Conservation (phyloP, 768 basidiomycete genomes). For the Tephrocybe sp. region DNA sequence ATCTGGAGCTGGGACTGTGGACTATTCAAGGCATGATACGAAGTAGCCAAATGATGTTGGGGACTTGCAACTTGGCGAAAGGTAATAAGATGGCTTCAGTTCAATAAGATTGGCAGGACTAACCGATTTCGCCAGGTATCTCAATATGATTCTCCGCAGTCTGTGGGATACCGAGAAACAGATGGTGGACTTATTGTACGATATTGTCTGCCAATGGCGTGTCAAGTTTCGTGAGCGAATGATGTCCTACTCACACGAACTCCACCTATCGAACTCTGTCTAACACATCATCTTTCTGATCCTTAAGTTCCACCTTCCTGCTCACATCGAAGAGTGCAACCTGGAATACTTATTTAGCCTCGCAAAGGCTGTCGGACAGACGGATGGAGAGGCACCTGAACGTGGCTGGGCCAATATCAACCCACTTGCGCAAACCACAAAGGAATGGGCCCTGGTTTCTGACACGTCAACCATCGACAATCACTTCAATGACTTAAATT, state of each 20-base stretch:
- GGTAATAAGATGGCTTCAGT: neutral
- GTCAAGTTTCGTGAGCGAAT: constrained; percentile 17
- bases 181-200: constrained; percentile 19
- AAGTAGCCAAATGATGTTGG: constrained; percentile 14
- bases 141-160: constrained; percentile 10
- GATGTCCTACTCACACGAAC: neutral
- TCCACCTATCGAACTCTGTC: neutral
- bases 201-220: constrained; percentile 28
- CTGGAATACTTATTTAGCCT: constrained; percentile 20
- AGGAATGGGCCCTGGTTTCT: constrained; percentile 25
- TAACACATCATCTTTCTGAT: constrained; percentile 14
- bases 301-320: constrained; percentile 29
- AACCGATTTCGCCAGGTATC: constrained; percentile 3
- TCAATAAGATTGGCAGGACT: neutral
- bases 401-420: constrained; percentile 22
- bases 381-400: constrained; percentile 16
- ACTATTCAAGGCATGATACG: constrained; percentile 18
- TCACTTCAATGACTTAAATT: neutral
- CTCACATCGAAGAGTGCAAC: constrained; percentile 22
- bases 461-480: neutral
- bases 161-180: constrained; percentile 7
- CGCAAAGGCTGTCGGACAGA: constrained; percentile 4
- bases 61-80: constrained; percentile 14
- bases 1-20: constrained; percentile 15
- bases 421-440: constrained; percentile 12